Evolutionary conservation across 75 land plant genomes (phyloP).

Genomic region (Cunninghamia lanceolata): DNA sequence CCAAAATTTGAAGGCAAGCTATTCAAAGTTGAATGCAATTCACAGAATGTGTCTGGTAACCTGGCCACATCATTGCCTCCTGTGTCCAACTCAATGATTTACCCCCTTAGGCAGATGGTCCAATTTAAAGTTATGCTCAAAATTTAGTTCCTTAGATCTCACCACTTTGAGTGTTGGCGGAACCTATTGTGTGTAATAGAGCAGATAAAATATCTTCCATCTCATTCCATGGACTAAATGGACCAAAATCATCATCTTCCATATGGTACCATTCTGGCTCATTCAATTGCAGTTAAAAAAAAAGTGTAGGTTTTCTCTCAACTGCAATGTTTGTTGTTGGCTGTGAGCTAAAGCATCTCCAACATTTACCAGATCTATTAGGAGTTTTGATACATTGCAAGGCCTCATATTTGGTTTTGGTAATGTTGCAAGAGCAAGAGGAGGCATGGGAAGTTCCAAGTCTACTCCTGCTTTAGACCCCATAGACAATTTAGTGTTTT

Average conservation of each 20-base stretch:
- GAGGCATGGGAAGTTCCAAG: slow-evolving; percentile 88
- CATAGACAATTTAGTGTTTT: slow-evolving; percentile 12
- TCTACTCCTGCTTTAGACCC: slow-evolving; percentile 31
- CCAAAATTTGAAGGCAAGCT: too few relatives aligned
- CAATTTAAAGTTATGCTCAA: too few relatives aligned
- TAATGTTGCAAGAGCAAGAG: slow-evolving; percentile 69
- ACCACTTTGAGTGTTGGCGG: too few relatives aligned
- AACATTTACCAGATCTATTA: slow-evolving; percentile 73
- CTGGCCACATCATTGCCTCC: too few relatives aligned
- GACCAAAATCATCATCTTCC: slow-evolving; percentile 33
- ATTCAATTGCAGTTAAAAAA: too few relatives aligned
- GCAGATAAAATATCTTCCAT: slow-evolving; percentile 35
- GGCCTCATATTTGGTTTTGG: slow-evolving; percentile 48
- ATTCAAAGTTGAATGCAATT: too few relatives aligned
- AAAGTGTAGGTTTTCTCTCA: slow-evolving; percentile 35
- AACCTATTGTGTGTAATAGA: slow-evolving; percentile 11
- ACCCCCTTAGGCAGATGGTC: too few relatives aligned
- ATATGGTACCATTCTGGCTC: slow-evolving; percentile 65
- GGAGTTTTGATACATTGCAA: slow-evolving; percentile 68
- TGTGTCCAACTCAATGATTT: too few relatives aligned
- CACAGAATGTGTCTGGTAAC: too few relatives aligned
- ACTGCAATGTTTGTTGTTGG: slow-evolving; percentile 55
- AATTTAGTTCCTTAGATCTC: too few relatives aligned
- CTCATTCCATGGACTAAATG: slow-evolving; percentile 61
- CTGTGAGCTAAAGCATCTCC: slow-evolving; percentile 70